Conservation (phyloP, 1,284 basidiomycete genomes). For the Cystobasidiaceae sp. region DNA sequence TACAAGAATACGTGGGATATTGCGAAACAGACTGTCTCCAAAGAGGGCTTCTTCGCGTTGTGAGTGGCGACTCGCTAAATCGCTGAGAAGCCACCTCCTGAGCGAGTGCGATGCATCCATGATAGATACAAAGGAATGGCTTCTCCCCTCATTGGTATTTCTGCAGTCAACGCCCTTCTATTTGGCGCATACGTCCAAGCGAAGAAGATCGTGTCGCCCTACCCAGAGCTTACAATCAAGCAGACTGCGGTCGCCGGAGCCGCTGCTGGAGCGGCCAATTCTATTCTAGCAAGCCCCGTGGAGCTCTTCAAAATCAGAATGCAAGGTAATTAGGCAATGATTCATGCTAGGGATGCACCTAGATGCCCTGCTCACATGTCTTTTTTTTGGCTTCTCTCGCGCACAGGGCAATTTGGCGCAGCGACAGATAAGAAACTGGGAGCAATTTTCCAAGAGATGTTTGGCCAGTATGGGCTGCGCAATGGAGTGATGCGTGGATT, state of each 20-base stretch:
- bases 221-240: constrained; percentile 68
- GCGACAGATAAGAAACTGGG: constrained; percentile 69
- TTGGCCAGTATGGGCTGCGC: constrained; percentile 72
- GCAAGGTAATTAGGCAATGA: not conserved
- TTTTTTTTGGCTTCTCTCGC: not conserved
- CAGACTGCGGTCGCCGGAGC: constrained; percentile 79
- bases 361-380: not conserved
- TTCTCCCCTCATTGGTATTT: constrained; percentile 86
- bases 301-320: constrained; percentile 52
- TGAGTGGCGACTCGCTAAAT: constrained; percentile 92
- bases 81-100: constrained; percentile 46
- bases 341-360: not conserved
- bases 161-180: constrained; percentile 89
- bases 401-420: constrained; percentile 46
- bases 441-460: constrained; percentile 71
- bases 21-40: constrained; percentile 67
- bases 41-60: constrained; percentile 81
- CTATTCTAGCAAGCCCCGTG: constrained; percentile 75
- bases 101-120: not conserved
- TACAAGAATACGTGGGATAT: constrained; percentile 93
- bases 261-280: constrained; percentile 85
- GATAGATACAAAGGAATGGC: constrained; percentile 63
- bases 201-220: constrained; percentile 78
- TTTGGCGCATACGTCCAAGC: constrained; percentile 84
- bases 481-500: constrained; percentile 92